These are phyloP conservation scores for Cercospora sp. DNA, from an alignment of 2,329 filamentous ascomycete species.

Conservation along the genomic window DNA sequence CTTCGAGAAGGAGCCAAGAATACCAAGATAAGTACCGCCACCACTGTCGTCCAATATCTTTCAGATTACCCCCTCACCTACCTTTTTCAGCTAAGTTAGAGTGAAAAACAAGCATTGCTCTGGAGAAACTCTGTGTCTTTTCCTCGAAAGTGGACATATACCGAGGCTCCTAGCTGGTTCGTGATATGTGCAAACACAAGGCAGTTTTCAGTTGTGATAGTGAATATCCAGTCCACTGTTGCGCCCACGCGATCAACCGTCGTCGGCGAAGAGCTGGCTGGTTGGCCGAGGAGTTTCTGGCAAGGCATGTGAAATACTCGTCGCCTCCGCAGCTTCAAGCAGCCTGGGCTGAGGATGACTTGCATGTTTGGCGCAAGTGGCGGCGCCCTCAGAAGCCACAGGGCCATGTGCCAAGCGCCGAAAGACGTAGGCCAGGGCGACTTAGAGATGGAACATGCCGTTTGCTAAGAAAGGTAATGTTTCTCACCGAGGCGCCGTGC, in stretches of 20 bases:
- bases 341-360: neutral
- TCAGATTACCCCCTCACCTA: neutral
- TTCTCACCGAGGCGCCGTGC: neutral
- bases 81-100: neutral
- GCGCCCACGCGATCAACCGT: too few relatives aligned
- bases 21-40: neutral
- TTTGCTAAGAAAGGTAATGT: neutral
- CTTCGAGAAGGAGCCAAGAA: constrained; percentile 13
- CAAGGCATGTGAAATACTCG: neutral
- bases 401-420: neutral
- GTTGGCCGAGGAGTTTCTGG: neutral
- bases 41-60: neutral
- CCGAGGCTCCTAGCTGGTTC: neutral
- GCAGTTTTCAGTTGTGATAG: neutral
- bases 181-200: neutral
- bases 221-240: neutral
- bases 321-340: neutral
- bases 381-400: neutral
- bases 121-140: neutral
- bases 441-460: neutral
- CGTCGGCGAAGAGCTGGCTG: neutral
- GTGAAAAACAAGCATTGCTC: neutral
- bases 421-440: neutral
- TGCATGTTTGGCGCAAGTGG: neutral
- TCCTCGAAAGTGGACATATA: neutral